These are phyloP conservation scores for Apiospora saccharicola DNA, from an alignment of 2,329 filamentous ascomycete genomes.

Conservation along the genomic window DNA sequence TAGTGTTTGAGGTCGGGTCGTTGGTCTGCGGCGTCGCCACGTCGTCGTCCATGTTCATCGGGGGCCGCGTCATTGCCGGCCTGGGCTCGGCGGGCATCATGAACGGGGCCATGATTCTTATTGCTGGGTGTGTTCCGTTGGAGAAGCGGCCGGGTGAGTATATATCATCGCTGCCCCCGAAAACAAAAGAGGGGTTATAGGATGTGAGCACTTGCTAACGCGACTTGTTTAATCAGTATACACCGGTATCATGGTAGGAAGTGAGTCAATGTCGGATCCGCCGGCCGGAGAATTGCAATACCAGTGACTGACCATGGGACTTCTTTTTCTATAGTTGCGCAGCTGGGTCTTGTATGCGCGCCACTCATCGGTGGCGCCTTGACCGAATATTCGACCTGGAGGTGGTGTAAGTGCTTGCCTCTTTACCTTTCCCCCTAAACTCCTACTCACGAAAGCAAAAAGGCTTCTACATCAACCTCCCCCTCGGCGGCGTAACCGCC, in stretches of 20 bases:
- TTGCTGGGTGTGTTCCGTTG: constrained; percentile 47
- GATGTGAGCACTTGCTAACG: background rate
- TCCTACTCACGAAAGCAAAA: background rate
- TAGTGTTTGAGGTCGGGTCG: constrained; percentile 61
- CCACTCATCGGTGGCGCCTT: constrained; percentile 55
- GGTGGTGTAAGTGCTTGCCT: constrained; percentile 49
- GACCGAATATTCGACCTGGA: constrained; percentile 51
- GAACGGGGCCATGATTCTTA: constrained; percentile 58
- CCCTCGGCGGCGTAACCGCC: constrained; percentile 46
- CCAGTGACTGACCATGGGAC: background rate
- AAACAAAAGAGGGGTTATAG: background rate
- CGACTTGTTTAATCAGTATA: constrained; percentile 24
- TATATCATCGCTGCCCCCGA: background rate
- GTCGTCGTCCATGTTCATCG: constrained; percentile 57
- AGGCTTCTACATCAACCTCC: constrained; percentile 56
- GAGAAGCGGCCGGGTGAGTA: constrained; percentile 44
- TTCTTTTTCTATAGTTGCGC: constrained; percentile 37
- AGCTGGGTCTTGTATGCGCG: constrained; percentile 54
- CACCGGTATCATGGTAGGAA: constrained; percentile 31
- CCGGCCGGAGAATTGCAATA: background rate
- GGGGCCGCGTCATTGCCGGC: constrained; percentile 60
- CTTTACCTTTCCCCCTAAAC: background rate
- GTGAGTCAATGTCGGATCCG: constrained; percentile 21
- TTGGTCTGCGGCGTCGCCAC: constrained; percentile 56
- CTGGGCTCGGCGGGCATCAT: constrained; percentile 56